phyloP scores from a whole-genome alignment of 129 eudicot species.

The Helichrysum umbraculigerum region DNA sequence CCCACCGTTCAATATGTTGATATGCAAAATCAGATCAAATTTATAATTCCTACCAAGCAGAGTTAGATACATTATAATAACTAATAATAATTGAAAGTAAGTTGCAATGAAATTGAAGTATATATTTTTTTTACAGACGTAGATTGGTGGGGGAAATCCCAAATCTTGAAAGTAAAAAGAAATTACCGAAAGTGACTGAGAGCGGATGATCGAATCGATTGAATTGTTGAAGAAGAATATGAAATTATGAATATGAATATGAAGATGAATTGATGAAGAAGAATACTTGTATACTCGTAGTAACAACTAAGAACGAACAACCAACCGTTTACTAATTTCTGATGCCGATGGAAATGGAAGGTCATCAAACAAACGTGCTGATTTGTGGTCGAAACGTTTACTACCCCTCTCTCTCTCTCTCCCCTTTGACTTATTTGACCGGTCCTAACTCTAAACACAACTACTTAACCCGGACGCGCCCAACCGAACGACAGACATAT shows the following conservation, averaged over 20 bases:
- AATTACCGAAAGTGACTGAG: constrained; percentile 22
- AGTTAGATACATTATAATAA: neutral
- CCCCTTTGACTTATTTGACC: constrained; percentile 14
- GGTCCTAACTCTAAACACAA: too few species aligned
- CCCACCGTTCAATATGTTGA: neutral
- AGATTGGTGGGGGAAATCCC: neutral
- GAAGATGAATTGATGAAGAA: too few species aligned
- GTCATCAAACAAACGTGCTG: constrained; percentile 4
- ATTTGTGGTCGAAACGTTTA: constrained; percentile 28
- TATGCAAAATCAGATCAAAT: neutral
- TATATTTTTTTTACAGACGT: neutral
- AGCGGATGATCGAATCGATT: constrained; percentile 1
- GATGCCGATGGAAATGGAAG: constrained; percentile 1
- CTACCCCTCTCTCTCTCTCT: constrained; percentile 9
- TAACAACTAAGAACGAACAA: too few species aligned
- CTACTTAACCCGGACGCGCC: too few species aligned
- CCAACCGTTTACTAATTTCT: too few species aligned
- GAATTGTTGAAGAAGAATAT: neutral
- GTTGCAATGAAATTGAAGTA: neutral
- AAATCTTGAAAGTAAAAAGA: constrained; percentile 14
- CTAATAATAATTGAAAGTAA: too few species aligned
- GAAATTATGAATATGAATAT: neutral
- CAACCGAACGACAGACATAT: too few species aligned
- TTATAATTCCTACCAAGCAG: neutral
- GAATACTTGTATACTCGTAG: too few species aligned